Evolutionary conservation across 805 yeast species (phyloP).

Genomic region (Debaryomyces maramus): DNA sequence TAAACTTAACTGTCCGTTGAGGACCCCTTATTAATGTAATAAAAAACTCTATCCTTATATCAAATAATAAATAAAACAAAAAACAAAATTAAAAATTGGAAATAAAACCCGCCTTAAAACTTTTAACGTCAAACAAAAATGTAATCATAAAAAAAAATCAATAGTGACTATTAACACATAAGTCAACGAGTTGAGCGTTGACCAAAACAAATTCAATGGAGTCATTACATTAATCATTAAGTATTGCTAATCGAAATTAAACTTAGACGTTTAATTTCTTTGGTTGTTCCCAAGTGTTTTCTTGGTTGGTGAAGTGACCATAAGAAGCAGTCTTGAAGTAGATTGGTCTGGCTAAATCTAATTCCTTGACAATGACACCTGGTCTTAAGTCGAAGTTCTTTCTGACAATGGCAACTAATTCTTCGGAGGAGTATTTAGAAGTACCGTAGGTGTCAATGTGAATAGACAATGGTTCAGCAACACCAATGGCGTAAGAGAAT

Average conservation of each 20-base stretch:
- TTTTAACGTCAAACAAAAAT: conserved; percentile 13
- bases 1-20: conserved; percentile 49
- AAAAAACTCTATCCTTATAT: conserved; percentile 35
- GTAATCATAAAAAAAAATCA: conserved; percentile 12
- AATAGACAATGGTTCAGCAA: conserved; percentile 98
- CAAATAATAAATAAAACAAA: conserved; percentile 15
- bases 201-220: conserved; percentile 21
- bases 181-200: conserved; percentile 51
- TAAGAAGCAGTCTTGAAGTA: conserved; percentile 98
- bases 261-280: conserved; percentile 52
- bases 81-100: conserved; percentile 20
- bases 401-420: conserved; percentile 87
- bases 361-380: conserved; percentile 95
- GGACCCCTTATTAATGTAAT: conserved; percentile 51
- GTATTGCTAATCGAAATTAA: conserved; percentile 15
- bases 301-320: conserved; percentile 99
- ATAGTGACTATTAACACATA: conserved; percentile 11
- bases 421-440: conserved; percentile 82
- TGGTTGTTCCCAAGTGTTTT: conserved; percentile 98
- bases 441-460: conserved; percentile 99
- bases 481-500: conserved; percentile 99
- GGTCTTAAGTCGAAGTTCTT: conserved; percentile 99
- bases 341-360: conserved; percentile 98
- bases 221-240: conserved; percentile 47
- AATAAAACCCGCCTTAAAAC: conserved; percentile 12